phyloP scores from a whole-genome alignment of 768 basidiomycete species.

The Tubosaeta brunneosetosa region DNA sequence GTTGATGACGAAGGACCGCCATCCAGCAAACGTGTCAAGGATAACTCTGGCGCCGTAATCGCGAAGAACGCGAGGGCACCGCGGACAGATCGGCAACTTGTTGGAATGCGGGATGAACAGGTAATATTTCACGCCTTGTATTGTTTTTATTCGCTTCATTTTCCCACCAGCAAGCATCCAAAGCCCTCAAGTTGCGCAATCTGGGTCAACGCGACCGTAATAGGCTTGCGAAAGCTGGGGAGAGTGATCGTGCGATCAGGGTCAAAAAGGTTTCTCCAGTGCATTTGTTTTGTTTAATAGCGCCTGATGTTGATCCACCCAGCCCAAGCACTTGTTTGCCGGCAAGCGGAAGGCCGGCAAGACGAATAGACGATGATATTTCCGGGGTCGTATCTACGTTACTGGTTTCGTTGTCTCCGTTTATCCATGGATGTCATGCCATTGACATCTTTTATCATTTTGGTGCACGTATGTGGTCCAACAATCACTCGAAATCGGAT shows the following conservation, averaged over 20 bases:
- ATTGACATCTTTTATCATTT: background rate
- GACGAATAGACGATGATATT: constrained; percentile 63
- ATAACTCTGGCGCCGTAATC: constrained; percentile 52
- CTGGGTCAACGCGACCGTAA: constrained; percentile 85
- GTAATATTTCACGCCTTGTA: constrained; percentile 31
- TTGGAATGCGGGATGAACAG: constrained; percentile 72
- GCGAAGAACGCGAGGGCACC: constrained; percentile 53
- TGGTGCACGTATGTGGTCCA: background rate
- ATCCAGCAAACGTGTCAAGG: constrained; percentile 58
- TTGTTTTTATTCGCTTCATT: background rate
- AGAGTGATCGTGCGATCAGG: constrained; percentile 78
- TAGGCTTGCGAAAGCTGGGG: constrained; percentile 84
- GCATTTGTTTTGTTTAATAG: background rate
- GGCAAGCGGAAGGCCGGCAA: constrained; percentile 85
- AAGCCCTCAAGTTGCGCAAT: constrained; percentile 78
- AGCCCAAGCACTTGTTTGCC: constrained; percentile 85
- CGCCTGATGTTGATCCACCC: constrained; percentile 9
- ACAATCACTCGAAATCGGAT: background rate
- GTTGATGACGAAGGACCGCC: constrained; percentile 48
- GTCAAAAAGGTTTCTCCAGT: constrained; percentile 69
- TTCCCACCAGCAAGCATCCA: constrained; percentile 63
- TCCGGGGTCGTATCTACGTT: background rate
- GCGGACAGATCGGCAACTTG: constrained; percentile 65
- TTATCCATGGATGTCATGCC: background rate
- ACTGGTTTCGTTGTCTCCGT: constrained; percentile 3